phyloP scores from a whole-genome alignment of 768 basidiomycete genomes.

The Kwoniella sp. region DNA sequence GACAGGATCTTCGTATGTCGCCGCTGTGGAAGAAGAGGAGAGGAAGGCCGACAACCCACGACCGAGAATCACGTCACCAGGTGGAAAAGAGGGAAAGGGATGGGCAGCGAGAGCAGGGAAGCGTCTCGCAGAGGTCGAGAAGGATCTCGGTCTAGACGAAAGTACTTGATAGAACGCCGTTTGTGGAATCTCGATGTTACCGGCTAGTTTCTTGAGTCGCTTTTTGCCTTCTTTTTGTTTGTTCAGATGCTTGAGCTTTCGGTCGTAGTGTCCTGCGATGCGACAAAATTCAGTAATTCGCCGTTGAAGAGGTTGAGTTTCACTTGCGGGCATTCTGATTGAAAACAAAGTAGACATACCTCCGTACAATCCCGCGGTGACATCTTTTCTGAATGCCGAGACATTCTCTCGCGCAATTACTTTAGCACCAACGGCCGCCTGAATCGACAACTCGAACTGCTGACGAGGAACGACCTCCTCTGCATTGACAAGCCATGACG shows the following conservation, averaged over 20 bases:
- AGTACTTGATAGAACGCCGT: conserved; percentile 94
- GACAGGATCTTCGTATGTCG: conserved; percentile 7
- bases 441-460: conserved; percentile 91
- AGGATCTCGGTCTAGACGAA: conserved; percentile 49
- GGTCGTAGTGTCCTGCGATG: conserved; percentile 76
- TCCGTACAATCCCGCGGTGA: conserved; percentile 91
- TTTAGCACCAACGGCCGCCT: conserved; percentile 83
- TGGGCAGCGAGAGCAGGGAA: neutral
- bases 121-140: conserved; percentile 16
- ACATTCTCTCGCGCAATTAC: conserved; percentile 87
- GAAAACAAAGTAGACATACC: conserved; percentile 59
- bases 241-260: conserved; percentile 66
- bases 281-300: conserved; percentile 4
- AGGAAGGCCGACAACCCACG: neutral
- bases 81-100: neutral
- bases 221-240: conserved; percentile 90
- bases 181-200: conserved; percentile 80
- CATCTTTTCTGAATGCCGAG: conserved; percentile 72
- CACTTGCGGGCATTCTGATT: conserved; percentile 23
- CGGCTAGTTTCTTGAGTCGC: conserved; percentile 77
- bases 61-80: neutral
- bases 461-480: conserved; percentile 89
- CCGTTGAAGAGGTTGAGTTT: no score
- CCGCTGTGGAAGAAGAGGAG: neutral
- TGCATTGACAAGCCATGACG: conserved; percentile 9